These are phyloP conservation scores for Ambispora gerdemannii DNA, from an alignment of 192 early-diverging fungal genomes.

Conservation along the genomic window DNA sequence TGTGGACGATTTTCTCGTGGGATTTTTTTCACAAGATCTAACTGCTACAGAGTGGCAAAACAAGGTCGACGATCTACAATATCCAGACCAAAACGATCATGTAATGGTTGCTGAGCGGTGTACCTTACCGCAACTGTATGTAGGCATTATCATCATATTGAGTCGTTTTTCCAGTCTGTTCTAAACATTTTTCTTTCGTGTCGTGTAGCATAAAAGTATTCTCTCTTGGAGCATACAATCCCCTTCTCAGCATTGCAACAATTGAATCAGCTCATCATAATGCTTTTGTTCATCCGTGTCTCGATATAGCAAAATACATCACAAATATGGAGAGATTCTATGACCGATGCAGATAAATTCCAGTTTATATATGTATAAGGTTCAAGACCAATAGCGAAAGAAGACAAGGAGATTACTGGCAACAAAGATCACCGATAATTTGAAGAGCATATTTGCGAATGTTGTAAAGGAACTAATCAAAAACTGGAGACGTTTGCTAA, in stretches of 20 bases:
- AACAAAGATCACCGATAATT: slow-evolving; percentile 31
- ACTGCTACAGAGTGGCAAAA: slow-evolving; percentile 23
- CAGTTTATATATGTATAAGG: slow-evolving; percentile 32
- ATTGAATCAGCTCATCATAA: slow-evolving; percentile 29
- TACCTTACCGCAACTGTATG: slow-evolving; percentile 34
- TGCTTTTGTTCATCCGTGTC: slow-evolving; percentile 30
- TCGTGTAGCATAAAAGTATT: slow-evolving; percentile 32
- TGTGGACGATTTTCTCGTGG: slow-evolving; percentile 30
- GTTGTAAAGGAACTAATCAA: slow-evolving; percentile 34
- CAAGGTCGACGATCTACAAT: slow-evolving; percentile 26
- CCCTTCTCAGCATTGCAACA: slow-evolving; percentile 18
- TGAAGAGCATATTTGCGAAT: slow-evolving; percentile 31
- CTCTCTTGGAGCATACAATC: slow-evolving; percentile 22
- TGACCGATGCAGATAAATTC: slow-evolving; percentile 28
- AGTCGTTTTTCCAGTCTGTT: slow-evolving; percentile 27
- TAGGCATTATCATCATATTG: slow-evolving; percentile 24
- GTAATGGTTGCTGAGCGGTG: slow-evolving; percentile 23
- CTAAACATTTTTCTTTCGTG: slow-evolving; percentile 29
- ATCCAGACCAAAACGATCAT: slow-evolving; percentile 18
- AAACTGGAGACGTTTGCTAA: slow-evolving; percentile 25
- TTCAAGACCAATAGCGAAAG: slow-evolving; percentile 28
- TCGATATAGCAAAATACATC: slow-evolving; percentile 24
- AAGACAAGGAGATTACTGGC: slow-evolving; percentile 26
- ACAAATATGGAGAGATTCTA: slow-evolving; percentile 26
- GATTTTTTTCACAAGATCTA: slow-evolving; percentile 31